Evolutionary conservation across 306 rosid genomes (phyloP), one percentile per base, ranked within the genome.

Genomic region (Prunus fruticosa): DNA sequence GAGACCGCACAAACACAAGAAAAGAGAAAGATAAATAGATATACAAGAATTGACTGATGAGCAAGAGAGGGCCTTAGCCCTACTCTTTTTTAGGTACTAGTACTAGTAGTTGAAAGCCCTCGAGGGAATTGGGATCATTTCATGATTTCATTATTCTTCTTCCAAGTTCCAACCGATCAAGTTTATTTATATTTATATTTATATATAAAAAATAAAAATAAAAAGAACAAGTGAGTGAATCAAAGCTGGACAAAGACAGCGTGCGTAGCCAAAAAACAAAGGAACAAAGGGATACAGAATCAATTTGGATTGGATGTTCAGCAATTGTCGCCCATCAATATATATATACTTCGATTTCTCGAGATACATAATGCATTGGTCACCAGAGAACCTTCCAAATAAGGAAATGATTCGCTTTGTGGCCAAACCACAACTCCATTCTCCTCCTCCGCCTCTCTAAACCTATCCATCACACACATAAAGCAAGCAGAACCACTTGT

Each of bases 331-430:
- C 25, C 4, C 25, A 4, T 66, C 50, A 34, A 13, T 9, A 11
- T 60, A 47, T 60, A 47, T 23, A 10, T 1, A 11, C 23, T 43
- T 38, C 2, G 12, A 41, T 65, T 10, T 41, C 9, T 73, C n/a
- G 38, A 34, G 69, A 74, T n/a, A 49, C n/a, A 28, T 47, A 6
- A 50, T 13, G 78, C 57, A 75, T 45, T 46, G 58, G 64, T 30
- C 64, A 5, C 28, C 12, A 11, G 62, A 56, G 78, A 64, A 75
- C 63, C 51, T 64, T 32, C 71, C 32, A 50, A 38, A 74, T 74
- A 19, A 3, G 32, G 71, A 50, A 75, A 65, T 27, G n/a, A 74
- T 46, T 16, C 19, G 27, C 70, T 62, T 62, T 32, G 34, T 71
- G 45, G 20, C 28, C 30, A 43, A 27, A 4, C 38, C 25, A 32